Conservation (phyloP, 805 yeast species). For the Saccharomyces paradoxus region DNA sequence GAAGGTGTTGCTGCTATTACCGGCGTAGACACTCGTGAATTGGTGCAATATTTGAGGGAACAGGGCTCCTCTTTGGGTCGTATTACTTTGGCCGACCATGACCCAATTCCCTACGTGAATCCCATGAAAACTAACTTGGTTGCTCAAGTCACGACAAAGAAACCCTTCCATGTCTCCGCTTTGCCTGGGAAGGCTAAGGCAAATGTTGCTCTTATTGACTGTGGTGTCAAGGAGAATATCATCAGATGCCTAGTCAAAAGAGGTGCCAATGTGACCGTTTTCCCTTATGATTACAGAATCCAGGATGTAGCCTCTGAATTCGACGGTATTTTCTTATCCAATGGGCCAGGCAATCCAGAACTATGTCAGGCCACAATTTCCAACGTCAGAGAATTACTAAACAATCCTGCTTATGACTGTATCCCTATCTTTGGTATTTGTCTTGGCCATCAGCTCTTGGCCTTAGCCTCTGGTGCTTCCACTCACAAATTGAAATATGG, state of each 20-base stretch:
- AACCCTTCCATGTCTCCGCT: slow-evolving; percentile 82
- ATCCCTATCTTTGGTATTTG: slow-evolving; percentile 97
- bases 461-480: slow-evolving; percentile 89
- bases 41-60: slow-evolving; percentile 88
- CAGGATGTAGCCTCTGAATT: slow-evolving; percentile 84
- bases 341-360: slow-evolving; percentile 97
- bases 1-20: slow-evolving; percentile 94
- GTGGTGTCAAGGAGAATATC: slow-evolving; percentile 98
- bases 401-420: slow-evolving; percentile 40
- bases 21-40: slow-evolving; percentile 94
- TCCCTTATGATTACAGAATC: slow-evolving; percentile 92
- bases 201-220: slow-evolving; percentile 89
- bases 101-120: slow-evolving; percentile 48
- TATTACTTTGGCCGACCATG: slow-evolving; percentile 58
- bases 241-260: slow-evolving; percentile 87
- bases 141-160: slow-evolving; percentile 87
- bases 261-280: slow-evolving; percentile 93
- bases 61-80: slow-evolving; percentile 91
- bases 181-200: slow-evolving; percentile 36
- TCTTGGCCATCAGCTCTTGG: slow-evolving; percentile 92
- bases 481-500: slow-evolving; percentile 93
- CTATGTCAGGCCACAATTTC: slow-evolving; percentile 74
- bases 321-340: slow-evolving; percentile 90
- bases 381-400: slow-evolving; percentile 65
- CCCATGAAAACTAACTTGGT: slow-evolving; percentile 88